A percentile compares a stretch with the other conserved stretches of the same genome.
Evolutionary conservation across 192 early-diverging fungal genomes (phyloP).

Genomic region (Umbelopsis vinacea): DNA sequence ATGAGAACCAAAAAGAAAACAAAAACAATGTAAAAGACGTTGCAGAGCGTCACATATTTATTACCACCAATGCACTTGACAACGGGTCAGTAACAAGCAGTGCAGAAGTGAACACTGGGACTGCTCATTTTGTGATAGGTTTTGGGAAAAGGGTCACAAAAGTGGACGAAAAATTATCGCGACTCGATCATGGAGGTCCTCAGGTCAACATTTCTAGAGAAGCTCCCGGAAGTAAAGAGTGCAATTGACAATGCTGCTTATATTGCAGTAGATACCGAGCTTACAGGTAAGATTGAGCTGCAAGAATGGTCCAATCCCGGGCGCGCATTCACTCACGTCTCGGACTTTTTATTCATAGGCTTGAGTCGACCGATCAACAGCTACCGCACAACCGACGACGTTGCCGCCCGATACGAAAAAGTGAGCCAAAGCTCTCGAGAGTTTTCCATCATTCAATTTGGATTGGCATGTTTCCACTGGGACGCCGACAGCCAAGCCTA

Average conservation of each 20-base stretch:
- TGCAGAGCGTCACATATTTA: too few relatives aligned
- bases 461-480: constrained; percentile 85
- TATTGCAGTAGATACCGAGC: constrained; percentile 81
- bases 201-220: constrained; percentile 62
- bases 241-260: constrained; percentile 73
- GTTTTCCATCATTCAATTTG: constrained; percentile 76
- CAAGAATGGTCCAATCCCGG: neutral
- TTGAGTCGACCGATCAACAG: constrained; percentile 32
- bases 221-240: constrained; percentile 61
- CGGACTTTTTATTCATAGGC: constrained; percentile 28
- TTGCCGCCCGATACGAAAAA: constrained; percentile 43
- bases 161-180: neutral
- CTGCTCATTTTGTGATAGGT: constrained; percentile 6
- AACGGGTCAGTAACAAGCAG: neutral
- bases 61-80: neutral
- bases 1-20: too few relatives aligned
- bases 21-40: too few relatives aligned
- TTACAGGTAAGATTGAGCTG: constrained; percentile 61
- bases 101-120: neutral
- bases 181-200: constrained; percentile 69
- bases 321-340: neutral
- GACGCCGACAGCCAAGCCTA: constrained; percentile 55
- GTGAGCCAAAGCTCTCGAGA: constrained; percentile 30
- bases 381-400: constrained; percentile 35
- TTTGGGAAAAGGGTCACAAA: neutral